Percentiles rank a stretch among this genome's conserved stretches.
phyloP scores from a whole-genome alignment of 305 asterid species.

The Fraxinus sp. region DNA sequence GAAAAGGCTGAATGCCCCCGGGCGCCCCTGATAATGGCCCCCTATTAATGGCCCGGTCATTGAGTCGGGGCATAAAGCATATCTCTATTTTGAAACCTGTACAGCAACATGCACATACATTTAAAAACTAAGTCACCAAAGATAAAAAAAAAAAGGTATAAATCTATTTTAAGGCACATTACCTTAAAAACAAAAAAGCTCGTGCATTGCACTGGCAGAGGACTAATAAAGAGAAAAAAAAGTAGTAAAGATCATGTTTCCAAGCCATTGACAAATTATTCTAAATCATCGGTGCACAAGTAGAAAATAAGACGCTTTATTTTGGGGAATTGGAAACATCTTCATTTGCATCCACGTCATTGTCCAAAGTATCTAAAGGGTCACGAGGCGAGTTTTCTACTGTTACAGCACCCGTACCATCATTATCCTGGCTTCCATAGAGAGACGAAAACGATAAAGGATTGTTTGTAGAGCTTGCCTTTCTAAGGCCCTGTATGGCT shows the following conservation, averaged over 20 bases:
- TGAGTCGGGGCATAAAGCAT: no score
- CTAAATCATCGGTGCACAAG: conserved; percentile 5
- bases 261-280: neutral
- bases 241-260: conserved; percentile 4
- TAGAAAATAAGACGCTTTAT: conserved; percentile 24
- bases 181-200: no score
- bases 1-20: no score
- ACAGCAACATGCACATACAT: neutral
- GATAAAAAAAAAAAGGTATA: no score
- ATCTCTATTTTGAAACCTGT: neutral
- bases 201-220: no score
- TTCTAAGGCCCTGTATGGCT: conserved; percentile 81
- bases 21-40: no score
- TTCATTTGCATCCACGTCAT: conserved; percentile 42
- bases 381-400: conserved; percentile 62
- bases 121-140: neutral
- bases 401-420: conserved; percentile 68
- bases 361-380: conserved; percentile 32
- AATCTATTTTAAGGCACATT: no score
- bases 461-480: conserved; percentile 84
- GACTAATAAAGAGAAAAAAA: no score
- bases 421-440: conserved; percentile 61
- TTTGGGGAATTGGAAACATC: conserved; percentile 38
- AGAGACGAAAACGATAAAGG: conserved; percentile 65
- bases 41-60: no score